phyloP scores from a whole-genome alignment of 163 green algal genomes.

The Scenedesmus sp. region DNA sequence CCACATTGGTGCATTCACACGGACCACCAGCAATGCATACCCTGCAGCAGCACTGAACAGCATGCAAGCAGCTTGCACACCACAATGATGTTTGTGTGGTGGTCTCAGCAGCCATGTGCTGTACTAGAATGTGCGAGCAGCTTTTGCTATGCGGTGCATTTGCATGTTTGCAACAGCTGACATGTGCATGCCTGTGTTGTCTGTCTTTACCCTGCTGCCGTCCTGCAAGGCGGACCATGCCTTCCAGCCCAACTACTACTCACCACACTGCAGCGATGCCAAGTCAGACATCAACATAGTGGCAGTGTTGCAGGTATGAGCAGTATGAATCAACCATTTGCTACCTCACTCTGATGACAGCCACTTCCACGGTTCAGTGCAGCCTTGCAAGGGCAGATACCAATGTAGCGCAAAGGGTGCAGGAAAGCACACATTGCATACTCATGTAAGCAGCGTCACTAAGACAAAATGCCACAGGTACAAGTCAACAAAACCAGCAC shows the following conservation, averaged over 20 bases:
- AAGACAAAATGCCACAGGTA: no score
- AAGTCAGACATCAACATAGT: conserved; percentile 18
- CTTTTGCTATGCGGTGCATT: background rate
- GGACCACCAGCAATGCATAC: no score
- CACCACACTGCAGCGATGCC: conserved; percentile 34
- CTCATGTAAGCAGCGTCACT: no score
- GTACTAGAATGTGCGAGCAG: background rate
- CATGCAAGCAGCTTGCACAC: background rate
- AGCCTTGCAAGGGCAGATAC: no score
- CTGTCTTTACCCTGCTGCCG: background rate
- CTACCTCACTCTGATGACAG: no score
- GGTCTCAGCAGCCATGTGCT: background rate
- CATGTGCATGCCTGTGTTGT: background rate
- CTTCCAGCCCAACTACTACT: conserved; percentile 29
- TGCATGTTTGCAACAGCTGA: background rate
- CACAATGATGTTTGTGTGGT: background rate
- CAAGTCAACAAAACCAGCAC: no score
- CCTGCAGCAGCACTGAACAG: background rate
- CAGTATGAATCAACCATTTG: no score
- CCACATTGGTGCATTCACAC: no score
- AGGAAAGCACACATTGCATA: no score
- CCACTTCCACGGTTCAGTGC: no score
- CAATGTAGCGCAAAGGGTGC: no score
- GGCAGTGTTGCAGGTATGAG: conserved; percentile 13
- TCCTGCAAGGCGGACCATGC: conserved; percentile 19